Percentiles rank a stretch among this genome's conserved stretches.
phyloP scores from a whole-genome alignment of 78 protist genomes.

The Chrysochromulina tobinii region DNA sequence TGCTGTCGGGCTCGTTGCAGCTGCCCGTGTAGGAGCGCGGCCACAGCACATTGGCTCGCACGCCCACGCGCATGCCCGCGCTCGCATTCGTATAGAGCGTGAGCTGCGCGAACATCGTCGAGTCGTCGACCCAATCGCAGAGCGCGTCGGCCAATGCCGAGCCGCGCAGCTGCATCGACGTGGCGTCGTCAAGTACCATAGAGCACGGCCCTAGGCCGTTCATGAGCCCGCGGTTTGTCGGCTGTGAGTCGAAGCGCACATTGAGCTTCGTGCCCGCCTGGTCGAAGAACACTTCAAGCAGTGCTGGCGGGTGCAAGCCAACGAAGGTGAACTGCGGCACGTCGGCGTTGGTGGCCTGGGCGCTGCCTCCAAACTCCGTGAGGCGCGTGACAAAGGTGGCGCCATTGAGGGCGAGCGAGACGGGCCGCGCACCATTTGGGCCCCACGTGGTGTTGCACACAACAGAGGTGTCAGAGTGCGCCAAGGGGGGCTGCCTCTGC shows the following conservation, averaged over 20 bases:
- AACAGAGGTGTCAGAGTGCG: neutral
- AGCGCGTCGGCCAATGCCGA: neutral
- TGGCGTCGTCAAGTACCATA: neutral
- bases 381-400: neutral
- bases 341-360: neutral
- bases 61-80: neutral
- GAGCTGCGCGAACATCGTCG: neutral
- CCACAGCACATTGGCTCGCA: neutral
- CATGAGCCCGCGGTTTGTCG: conserved; percentile 8
- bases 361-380: no score
- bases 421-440: neutral
- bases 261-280: neutral
- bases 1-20: neutral
- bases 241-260: neutral
- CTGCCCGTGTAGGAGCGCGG: neutral
- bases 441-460: neutral
- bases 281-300: neutral
- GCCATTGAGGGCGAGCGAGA: neutral
- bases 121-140: neutral
- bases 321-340: neutral
- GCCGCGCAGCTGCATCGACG: neutral
- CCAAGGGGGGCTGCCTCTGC: neutral
- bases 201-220: neutral
- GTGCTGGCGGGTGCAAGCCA: neutral
- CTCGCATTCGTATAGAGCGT: neutral